Base-by-base conservation (phyloP, 352 stramenopile genomes). In the Phytophthora citricola region DNA sequence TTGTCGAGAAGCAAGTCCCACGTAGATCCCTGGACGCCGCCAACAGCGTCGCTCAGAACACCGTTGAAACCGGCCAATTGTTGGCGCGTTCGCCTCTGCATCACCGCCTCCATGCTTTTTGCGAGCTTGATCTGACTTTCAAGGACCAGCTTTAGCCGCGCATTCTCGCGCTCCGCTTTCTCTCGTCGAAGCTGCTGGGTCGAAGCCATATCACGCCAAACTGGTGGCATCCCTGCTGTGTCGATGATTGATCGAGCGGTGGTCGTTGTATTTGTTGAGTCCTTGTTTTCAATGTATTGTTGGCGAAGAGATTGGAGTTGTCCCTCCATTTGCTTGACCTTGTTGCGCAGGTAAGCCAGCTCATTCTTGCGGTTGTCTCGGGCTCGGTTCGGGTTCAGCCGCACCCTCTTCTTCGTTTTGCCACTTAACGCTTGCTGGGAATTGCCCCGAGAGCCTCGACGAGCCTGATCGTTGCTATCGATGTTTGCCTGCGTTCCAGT, bases 51-150 rank as follows among this genome's bases (percentile, higher is more conserved):
- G 22, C 48, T 69, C 17, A 68, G 41, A 7, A 78, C 50, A 15
- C 65, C 65, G 54, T 73, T 74, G 24, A 72, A 78, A 6, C 66
- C 70, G 3, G 70, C 65, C 43, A 78, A 49, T 36, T 78, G 70
- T 50, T 75, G 70, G 6, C 66, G 60, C 3, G 61, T 77, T 26
- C 71, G 63, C 15, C 64, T 62, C 34, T 79, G 66, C 54, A 81
- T 67, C 26, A 81, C 64, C 20, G 66, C 50, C 58, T 81, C 69
- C 64, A 86, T 76, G 62, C 74, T 80, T 40, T 81, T 81, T 10
- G 77, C 74, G 29, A 83, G 46, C 45, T 81, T 81, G 24, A 81
- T 69, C 52, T 86, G 77, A 40, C 66, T 73, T 46, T 83, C 77
- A 17, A 86, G 67, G 15, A 76, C 69, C 4, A 77, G 53, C 48